Percentiles rank a stretch among this genome's conserved stretches.
Evolutionary conservation across 2,329 filamentous ascomycete genomes (phyloP).

Genomic region (Aspergillus persii): DNA sequence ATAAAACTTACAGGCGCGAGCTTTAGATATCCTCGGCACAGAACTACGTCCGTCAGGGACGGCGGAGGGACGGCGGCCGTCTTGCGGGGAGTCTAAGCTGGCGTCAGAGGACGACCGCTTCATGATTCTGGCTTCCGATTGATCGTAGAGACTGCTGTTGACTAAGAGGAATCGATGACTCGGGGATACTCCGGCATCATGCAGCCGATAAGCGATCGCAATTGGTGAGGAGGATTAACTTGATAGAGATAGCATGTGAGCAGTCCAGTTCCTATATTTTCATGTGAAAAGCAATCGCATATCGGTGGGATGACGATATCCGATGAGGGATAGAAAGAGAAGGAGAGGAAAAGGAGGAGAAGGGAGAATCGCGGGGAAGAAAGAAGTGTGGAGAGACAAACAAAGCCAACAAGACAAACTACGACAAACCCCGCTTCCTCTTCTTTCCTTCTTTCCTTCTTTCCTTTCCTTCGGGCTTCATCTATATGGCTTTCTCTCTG

Average conservation of each 20-base stretch:
- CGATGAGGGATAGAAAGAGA: too few species aligned
- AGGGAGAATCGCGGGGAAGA: too few species aligned
- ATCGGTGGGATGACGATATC: background rate
- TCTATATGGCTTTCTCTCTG: too few species aligned
- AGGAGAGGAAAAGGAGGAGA: background rate
- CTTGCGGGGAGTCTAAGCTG: slow-evolving; percentile 30
- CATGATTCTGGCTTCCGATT: slow-evolving; percentile 20
- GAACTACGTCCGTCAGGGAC: slow-evolving; percentile 20
- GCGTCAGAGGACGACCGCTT: slow-evolving; percentile 39
- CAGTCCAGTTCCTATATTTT: background rate
- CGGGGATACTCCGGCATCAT: slow-evolving; percentile 27
- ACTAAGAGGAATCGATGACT: slow-evolving; percentile 9
- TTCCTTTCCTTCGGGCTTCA: too few species aligned
- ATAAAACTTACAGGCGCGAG: slow-evolving; percentile 40
- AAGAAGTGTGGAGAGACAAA: background rate
- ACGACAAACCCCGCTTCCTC: background rate
- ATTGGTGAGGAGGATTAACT: slow-evolving; percentile 4
- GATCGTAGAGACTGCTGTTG: slow-evolving; percentile 3
- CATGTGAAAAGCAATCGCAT: background rate
- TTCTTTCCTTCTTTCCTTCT: too few species aligned
- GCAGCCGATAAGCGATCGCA: slow-evolving; percentile 15
- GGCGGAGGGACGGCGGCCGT: slow-evolving; percentile 23
- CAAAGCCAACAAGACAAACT: background rate
- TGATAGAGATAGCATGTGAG: background rate
- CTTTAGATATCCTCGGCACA: slow-evolving; percentile 40